phyloP scores from a whole-genome alignment of 2,329 filamentous ascomycete genomes.

The Ophiostoma pallidulum region DNA sequence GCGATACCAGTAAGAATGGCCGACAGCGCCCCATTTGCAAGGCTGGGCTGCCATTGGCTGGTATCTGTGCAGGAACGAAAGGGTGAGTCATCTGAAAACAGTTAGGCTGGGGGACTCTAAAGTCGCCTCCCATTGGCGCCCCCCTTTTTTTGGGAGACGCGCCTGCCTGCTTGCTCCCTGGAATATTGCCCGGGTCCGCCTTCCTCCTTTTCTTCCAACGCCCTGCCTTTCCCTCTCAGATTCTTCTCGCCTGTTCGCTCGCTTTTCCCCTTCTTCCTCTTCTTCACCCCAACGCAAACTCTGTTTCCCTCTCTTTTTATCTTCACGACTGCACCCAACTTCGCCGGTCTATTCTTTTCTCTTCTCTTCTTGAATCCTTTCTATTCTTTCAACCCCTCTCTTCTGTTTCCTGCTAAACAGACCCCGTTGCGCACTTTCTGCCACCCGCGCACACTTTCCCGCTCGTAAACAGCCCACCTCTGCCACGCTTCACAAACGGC shows the following conservation, averaged over 20 bases:
- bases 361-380: slow-evolving; percentile 2
- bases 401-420: slow-evolving; percentile 5
- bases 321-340: slow-evolving; percentile 26
- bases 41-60: not conserved
- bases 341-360: slow-evolving; percentile 20
- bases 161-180: not conserved
- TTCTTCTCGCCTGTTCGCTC: not conserved
- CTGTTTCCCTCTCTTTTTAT: slow-evolving; percentile 18
- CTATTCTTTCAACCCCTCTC: not conserved
- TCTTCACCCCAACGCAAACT: slow-evolving; percentile 14
- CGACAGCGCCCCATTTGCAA: not conserved
- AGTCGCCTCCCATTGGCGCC: not conserved
- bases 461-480: slow-evolving; percentile 1
- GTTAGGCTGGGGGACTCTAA: not conserved
- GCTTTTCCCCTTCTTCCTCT: slow-evolving; percentile 7
- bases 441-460: slow-evolving; percentile 4
- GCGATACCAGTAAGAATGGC: too few relatives aligned
- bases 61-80: not conserved
- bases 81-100: not conserved
- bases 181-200: too few relatives aligned
- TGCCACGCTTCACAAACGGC: slow-evolving; percentile 1
- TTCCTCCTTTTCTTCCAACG: not conserved
- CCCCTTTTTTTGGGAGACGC: not conserved
- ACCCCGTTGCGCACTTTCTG: not conserved
- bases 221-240: not conserved